Evolutionary conservation across 345 rosid species (phyloP).

Genomic region (Salix caprea): DNA sequence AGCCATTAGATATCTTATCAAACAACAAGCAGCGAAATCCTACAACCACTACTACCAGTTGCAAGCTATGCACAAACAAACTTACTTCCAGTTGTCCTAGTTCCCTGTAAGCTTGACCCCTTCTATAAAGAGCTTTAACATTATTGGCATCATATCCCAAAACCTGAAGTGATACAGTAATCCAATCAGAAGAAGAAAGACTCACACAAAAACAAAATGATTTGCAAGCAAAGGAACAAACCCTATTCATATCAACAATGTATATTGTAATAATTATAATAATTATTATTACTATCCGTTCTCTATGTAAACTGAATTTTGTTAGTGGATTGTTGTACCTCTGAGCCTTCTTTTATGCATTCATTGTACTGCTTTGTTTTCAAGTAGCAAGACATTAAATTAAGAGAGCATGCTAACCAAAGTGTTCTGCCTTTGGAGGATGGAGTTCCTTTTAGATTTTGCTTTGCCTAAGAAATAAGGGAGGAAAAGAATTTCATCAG

Average conservation of each 20-base stretch:
- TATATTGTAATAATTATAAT: not conserved
- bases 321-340: constrained; percentile 42
- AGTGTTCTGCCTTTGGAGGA: constrained; percentile 59
- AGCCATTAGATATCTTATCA: constrained; percentile 4
- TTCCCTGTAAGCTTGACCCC: constrained; percentile 94
- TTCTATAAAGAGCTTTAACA: constrained; percentile 89
- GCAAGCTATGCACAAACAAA: constrained; percentile 18
- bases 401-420: constrained; percentile 76
- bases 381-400: constrained; percentile 94
- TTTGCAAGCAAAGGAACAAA: not conserved
- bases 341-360: constrained; percentile 80
- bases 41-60: constrained; percentile 14
- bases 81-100: constrained; percentile 71
- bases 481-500: constrained; percentile 6
- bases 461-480: constrained; percentile 62
- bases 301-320: not conserved
- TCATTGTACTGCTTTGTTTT: constrained; percentile 62
- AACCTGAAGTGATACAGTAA: constrained; percentile 44
- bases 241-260: not conserved
- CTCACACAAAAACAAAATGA: not conserved
- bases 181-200: constrained; percentile 15
- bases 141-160: constrained; percentile 72
- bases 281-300: not conserved
- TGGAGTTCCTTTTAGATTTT: constrained; percentile 62
- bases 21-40: not conserved